Evolutionary conservation across 1,139 yeast genomes (phyloP).

Genomic region (Hanseniaspora uvarum): DNA sequence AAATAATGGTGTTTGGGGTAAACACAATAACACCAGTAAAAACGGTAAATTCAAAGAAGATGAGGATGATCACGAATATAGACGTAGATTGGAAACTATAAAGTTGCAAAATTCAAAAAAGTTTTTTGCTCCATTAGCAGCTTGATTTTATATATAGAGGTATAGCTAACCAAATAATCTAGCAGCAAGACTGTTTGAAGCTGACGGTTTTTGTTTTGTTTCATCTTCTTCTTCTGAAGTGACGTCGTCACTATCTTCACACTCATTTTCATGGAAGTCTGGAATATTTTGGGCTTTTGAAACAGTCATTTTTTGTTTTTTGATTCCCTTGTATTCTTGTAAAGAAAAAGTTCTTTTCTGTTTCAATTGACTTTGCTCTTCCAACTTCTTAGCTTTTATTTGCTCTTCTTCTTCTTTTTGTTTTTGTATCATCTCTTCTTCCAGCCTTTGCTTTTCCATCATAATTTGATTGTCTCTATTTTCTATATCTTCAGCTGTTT

Average conservation of each 20-base stretch:
- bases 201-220: conserved; percentile 19
- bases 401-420: conserved; percentile 17
- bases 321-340: not conserved
- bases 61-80: conserved; percentile 9
- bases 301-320: not conserved
- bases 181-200: conserved; percentile 10
- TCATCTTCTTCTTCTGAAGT: conserved; percentile 27
- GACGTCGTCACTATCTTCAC: conserved; percentile 22
- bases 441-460: not conserved
- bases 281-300: not conserved
- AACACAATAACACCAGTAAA: not conserved
- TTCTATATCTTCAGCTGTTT: conserved; percentile 20
- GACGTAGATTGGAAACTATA: conserved; percentile 16
- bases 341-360: not conserved
- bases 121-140: conserved; percentile 37
- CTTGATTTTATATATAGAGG: conserved; percentile 21
- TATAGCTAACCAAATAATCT: conserved; percentile 7
- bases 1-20: conserved; percentile 71
- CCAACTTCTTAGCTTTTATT: not conserved
- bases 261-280: conserved; percentile 16
- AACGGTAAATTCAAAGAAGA: not conserved
- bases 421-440: not conserved
- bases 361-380: conserved; percentile 16
- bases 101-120: conserved; percentile 23
- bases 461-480: not conserved